Percentiles rank a stretch among this genome's conserved stretches.
phyloP scores from a whole-genome alignment of 148 eudicot species.

The Fagopyrum esculentum region DNA sequence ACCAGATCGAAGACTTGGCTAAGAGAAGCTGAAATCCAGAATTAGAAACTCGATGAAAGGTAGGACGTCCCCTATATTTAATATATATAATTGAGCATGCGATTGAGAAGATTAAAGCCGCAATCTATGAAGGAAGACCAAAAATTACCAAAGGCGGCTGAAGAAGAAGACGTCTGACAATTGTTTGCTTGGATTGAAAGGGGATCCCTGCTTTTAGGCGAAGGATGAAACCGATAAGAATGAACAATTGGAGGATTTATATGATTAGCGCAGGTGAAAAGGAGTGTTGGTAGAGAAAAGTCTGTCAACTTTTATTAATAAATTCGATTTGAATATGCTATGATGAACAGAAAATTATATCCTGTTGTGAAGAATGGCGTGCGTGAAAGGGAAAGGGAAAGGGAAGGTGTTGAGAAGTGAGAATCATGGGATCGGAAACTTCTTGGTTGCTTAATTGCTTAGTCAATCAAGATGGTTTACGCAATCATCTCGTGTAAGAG shows the following conservation, averaged over 20 bases:
- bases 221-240: neutral
- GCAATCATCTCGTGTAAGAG: too few relatives aligned
- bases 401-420: slow-evolving; percentile 8
- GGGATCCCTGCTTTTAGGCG: neutral
- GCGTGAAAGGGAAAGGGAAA: neutral
- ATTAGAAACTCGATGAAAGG: neutral
- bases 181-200: neutral
- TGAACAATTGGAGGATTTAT: neutral
- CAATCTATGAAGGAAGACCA: slow-evolving; percentile 3
- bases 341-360: neutral
- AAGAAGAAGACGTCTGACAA: slow-evolving; percentile 1
- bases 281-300: neutral
- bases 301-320: neutral
- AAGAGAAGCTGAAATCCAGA: neutral
- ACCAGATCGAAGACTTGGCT: neutral
- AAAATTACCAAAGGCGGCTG: slow-evolving; percentile 7
- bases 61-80: neutral
- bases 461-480: neutral
- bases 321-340: neutral
- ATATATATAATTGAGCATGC: neutral
- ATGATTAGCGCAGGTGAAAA: neutral
- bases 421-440: neutral
- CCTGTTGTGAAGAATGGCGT: neutral
- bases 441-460: neutral
- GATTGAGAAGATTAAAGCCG: neutral